A percentile compares a stretch with the other conserved stretches of the same genome.
These are phyloP conservation scores for Dendrobium chrysotoxum DNA, from an alignment of 106 monocot genomes.

Conservation along the genomic window DNA sequence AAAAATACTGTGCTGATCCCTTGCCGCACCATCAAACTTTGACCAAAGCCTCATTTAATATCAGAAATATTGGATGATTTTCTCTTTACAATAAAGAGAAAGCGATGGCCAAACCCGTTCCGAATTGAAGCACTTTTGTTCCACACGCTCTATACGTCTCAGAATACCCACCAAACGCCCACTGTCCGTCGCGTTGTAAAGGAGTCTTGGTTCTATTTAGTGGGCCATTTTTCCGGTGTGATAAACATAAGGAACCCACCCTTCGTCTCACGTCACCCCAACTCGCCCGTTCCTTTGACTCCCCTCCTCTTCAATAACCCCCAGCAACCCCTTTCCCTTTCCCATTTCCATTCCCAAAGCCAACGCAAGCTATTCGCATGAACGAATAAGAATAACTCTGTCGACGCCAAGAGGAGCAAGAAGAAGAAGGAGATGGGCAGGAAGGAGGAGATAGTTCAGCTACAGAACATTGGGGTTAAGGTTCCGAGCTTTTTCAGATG, in stretches of 20 bases:
- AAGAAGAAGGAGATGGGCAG: not conserved
- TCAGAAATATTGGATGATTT: not conserved
- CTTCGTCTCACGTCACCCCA: not conserved
- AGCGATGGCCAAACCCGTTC: not conserved
- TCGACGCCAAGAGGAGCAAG: not conserved
- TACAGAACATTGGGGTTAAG: constrained; percentile 35
- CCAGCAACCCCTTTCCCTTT: not conserved
- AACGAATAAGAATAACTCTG: not conserved
- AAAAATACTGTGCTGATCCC: not conserved
- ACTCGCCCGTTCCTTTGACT: not conserved
- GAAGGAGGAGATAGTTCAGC: not conserved
- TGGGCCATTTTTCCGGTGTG: not conserved
- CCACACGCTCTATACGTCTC: too few species aligned
- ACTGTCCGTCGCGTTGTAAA: not conserved
- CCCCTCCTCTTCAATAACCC: not conserved
- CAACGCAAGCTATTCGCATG: not conserved
- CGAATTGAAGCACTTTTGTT: not conserved
- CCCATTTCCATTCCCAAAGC: not conserved
- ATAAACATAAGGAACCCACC: not conserved
- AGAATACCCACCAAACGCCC: not conserved
- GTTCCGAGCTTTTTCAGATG: constrained; percentile 72
- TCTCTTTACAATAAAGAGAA: not conserved
- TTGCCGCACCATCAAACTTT: not conserved
- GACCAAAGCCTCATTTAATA: constrained; percentile 3
- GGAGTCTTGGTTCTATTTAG: not conserved